A percentile compares a stretch with the other conserved stretches of the same genome.
Conservation (phyloP, 169 alveolate genomes). For the Plasmodium vinckei region DNA sequence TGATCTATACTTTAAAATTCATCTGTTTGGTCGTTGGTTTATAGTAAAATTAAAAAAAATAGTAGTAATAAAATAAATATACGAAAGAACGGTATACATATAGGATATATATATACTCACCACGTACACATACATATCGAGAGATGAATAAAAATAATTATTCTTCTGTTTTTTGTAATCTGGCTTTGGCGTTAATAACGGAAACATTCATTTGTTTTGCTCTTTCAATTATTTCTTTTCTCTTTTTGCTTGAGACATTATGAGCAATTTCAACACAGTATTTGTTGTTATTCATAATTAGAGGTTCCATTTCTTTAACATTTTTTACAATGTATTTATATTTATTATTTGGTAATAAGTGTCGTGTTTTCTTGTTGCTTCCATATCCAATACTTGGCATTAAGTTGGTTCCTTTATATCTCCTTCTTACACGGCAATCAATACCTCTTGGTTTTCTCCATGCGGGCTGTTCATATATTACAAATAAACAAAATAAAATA, state of each 20-base stretch:
- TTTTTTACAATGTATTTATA: constrained; percentile 93
- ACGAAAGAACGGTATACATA: not conserved
- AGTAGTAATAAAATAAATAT: constrained; percentile 18
- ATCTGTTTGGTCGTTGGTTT: constrained; percentile 16
- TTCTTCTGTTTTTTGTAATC: constrained; percentile 86
- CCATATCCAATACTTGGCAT: constrained; percentile 98
- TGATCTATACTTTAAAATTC: not conserved
- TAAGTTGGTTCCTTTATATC: constrained; percentile 94
- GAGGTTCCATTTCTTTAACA: constrained; percentile 93
- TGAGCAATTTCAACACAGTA: constrained; percentile 95
- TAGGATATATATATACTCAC: not conserved
- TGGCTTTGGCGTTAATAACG: constrained; percentile 92
- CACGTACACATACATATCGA: constrained; percentile 9
- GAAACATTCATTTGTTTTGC: constrained; percentile 95
- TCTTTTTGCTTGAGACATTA: constrained; percentile 93
- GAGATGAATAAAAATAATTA: constrained; percentile 1
- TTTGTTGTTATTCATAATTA: constrained; percentile 96
- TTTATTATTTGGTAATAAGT: constrained; percentile 94
- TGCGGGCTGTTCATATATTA: constrained; percentile 79
- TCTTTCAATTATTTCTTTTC: constrained; percentile 93
- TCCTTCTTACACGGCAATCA: constrained; percentile 96
- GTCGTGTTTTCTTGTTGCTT: constrained; percentile 94
- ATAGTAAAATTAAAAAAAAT: constrained; percentile 30
- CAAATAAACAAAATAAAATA: not conserved
- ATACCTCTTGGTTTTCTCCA: constrained; percentile 99